Percentiles rank a stretch among this genome's conserved stretches.
Evolutionary conservation across 2,329 filamentous ascomycete species (phyloP).

Genomic region (Lasiodiplodia theobromae): DNA sequence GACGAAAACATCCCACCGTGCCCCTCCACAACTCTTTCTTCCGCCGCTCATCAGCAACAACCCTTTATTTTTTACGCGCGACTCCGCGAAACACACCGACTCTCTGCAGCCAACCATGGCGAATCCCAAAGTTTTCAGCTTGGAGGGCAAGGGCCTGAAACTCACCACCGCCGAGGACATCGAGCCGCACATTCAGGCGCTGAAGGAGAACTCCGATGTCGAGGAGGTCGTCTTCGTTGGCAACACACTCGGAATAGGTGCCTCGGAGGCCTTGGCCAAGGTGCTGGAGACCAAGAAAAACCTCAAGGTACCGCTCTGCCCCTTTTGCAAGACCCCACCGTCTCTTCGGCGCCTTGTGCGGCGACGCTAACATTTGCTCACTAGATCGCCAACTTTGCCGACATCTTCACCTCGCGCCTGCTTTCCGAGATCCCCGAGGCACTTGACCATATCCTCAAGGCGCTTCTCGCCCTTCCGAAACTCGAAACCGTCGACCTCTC

Average conservation of each 20-base stretch:
- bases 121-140: conserved; percentile 75
- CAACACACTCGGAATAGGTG: conserved; percentile 91
- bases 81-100: background rate
- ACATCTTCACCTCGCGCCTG: conserved; percentile 96
- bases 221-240: conserved; percentile 87
- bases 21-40: conserved; percentile 26
- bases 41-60: conserved; percentile 17
- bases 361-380: conserved; percentile 9
- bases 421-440: conserved; percentile 93
- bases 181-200: conserved; percentile 78
- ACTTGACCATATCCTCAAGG: conserved; percentile 81
- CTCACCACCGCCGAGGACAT: conserved; percentile 88
- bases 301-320: conserved; percentile 65
- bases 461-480: conserved; percentile 83
- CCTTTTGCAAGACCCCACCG: background rate
- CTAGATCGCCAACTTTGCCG: conserved; percentile 84
- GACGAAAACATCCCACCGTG: conserved; percentile 28
- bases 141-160: conserved; percentile 91
- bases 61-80: conserved; percentile 20
- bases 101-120: conserved; percentile 56
- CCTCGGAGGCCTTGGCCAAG: conserved; percentile 83
- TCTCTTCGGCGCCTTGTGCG: background rate
- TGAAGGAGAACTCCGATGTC: conserved; percentile 74
- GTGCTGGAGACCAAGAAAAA: conserved; percentile 85
- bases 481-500: conserved; percentile 94